Evolutionary conservation across 1,284 basidiomycete genomes (phyloP), one percentile per base, ranked within the genome.

Genomic region (Rhodotorula sp.): DNA sequence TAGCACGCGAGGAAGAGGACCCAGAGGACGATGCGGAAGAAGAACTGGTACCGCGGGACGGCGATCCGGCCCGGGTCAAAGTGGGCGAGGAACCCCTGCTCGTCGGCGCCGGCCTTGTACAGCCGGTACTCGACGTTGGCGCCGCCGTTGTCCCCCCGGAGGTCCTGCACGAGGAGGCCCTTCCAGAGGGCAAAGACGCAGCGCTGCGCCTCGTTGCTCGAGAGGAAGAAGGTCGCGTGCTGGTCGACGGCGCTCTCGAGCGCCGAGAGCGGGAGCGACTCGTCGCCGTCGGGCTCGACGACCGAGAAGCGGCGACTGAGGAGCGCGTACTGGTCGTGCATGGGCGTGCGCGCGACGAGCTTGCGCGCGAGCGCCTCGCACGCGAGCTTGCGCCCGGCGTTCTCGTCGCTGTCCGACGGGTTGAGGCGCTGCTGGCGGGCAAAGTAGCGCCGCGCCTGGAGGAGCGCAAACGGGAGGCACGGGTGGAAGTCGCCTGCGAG

Each of bases 361-460:
- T 89, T 85, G 63, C 93, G 87, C 7, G 94, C 94, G 23, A 97
- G 83, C 3, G 92, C 90, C 81, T 97, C 93, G 78, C 93, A 96
- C 4, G 93, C 90, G 46, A 58, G 90, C 90, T 89, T 83, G n/a
- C 93, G 86, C 74, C 89, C 88, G 52, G 87, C 79, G 77, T 93
- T 93, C 83, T 97, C 94, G 68, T 88, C 92, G 78, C 89, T 91
- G 79, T 96, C 91, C 13, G 92, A 89, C 7, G 83, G 79, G 62
- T 78, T 74, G 52, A 56, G 21, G 44, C 49, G 49, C 41, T 55
- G 50, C 52, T 77, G 73, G 21, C 60, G 42, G 12, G 60, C 60
- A 58, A 79, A 79, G 41, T 67, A 72, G 12, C 70, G 60, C 8
- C 75, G 45, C 12, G 78, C 77, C 23, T 76, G 71, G 64, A 79